A percentile compares a stretch with the other conserved stretches of the same genome.
These are phyloP conservation scores for Pyricularia pennisetigena DNA, from an alignment of 2,329 filamentous ascomycete species.

Conservation along the genomic window DNA sequence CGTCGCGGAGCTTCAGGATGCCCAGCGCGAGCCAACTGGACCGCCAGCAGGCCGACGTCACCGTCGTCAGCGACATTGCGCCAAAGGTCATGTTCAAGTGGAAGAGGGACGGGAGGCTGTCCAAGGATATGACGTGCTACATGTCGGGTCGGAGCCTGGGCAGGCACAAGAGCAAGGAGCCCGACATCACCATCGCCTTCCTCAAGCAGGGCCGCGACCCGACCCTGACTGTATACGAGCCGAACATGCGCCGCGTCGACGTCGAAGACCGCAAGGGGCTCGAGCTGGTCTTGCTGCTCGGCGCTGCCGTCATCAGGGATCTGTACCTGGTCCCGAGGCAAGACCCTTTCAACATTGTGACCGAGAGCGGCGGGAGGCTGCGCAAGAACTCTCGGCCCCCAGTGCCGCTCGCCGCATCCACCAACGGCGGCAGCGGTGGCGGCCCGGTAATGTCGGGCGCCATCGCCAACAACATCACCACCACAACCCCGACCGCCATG, in stretches of 20 bases:
- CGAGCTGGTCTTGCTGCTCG: conserved; percentile 66
- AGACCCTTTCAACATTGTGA: conserved; percentile 69
- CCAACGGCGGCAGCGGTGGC: conserved; percentile 9
- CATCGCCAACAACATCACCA: not conserved
- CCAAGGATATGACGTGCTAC: conserved; percentile 82
- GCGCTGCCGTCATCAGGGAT: conserved; percentile 55
- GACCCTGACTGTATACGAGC: conserved; percentile 76
- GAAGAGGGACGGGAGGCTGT: conserved; percentile 79
- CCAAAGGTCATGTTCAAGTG: conserved; percentile 80
- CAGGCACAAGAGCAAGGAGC: conserved; percentile 75
- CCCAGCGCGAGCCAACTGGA: conserved; percentile 75
- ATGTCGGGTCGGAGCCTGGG: conserved; percentile 68
- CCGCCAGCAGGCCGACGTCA: conserved; percentile 41
- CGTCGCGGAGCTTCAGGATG: conserved; percentile 70
- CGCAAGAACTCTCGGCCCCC: conserved; percentile 32
- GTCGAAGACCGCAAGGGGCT: conserved; percentile 91
- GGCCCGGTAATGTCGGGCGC: conserved; percentile 29
- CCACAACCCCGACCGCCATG: conserved; percentile 20
- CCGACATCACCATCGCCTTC: conserved; percentile 89
- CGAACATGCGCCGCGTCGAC: conserved; percentile 82
- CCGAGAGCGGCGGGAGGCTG: conserved; percentile 19
- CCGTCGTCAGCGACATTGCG: conserved; percentile 31
- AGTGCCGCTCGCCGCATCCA: not conserved
- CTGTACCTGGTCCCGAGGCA: conserved; percentile 54
- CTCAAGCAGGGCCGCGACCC: conserved; percentile 61